Evolutionary conservation across 1,284 basidiomycete species (phyloP).

Genomic region (Stygiomarasmius scandens): DNA sequence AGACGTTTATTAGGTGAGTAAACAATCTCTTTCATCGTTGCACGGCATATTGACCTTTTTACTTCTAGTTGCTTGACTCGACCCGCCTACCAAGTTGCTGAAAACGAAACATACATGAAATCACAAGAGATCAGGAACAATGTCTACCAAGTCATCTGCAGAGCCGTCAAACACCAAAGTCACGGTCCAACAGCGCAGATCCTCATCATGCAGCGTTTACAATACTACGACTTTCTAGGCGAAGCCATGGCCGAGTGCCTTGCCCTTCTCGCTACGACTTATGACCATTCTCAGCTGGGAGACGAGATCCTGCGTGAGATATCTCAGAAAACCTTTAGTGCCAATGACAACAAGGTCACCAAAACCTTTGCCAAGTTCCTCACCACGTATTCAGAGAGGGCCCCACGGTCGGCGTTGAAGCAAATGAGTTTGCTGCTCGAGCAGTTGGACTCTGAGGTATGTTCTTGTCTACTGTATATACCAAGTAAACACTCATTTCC

Average conservation of each 20-base stretch:
- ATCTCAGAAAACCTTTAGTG: conserved; percentile 75
- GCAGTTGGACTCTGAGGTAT: conserved; percentile 92
- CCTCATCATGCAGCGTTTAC: conserved; percentile 88
- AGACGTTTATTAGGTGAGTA: conserved; percentile 80
- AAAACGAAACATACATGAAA: conserved; percentile 91
- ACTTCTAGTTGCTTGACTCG: conserved; percentile 77
- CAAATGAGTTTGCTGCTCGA: conserved; percentile 85
- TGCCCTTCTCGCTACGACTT: conserved; percentile 80
- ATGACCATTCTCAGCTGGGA: conserved; percentile 86
- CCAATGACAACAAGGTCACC: conserved; percentile 83
- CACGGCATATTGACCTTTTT: conserved; percentile 4
- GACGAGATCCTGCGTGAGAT: conserved; percentile 92
- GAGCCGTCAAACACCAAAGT: conserved; percentile 89
- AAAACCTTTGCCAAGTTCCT: conserved; percentile 88
- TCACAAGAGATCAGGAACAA: conserved; percentile 67
- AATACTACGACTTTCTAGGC: conserved; percentile 93
- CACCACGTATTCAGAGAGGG: conserved; percentile 78
- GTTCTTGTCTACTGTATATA: conserved; percentile 5
- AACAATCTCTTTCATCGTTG: not conserved
- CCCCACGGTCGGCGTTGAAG: conserved; percentile 87
- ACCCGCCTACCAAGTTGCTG: conserved; percentile 85
- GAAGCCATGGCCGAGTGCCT: conserved; percentile 95
- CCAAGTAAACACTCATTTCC: conserved; percentile 6
- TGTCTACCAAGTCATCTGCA: conserved; percentile 88
- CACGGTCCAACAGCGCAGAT: conserved; percentile 88